Conservation (phyloP, 1,284 basidiomycete species). For the Dichomitus squalens region DNA sequence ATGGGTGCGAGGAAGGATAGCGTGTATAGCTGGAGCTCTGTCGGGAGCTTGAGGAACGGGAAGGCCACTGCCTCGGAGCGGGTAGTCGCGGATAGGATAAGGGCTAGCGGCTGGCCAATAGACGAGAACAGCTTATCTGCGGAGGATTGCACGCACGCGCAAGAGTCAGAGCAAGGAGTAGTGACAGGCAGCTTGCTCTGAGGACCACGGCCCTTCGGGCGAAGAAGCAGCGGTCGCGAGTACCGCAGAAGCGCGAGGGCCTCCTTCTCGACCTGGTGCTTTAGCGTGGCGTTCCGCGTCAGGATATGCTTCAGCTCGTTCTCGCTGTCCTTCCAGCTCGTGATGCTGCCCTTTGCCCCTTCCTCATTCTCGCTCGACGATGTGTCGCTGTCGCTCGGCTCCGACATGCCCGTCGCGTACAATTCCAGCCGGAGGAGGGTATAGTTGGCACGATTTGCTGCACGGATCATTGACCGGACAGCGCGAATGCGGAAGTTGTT, state of each 20-base stretch:
- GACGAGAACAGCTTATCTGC: conserved; percentile 17
- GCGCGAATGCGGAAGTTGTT: conserved; percentile 53
- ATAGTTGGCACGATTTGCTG: conserved; percentile 52
- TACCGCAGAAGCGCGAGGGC: conserved; percentile 55
- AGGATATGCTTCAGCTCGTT: conserved; percentile 43
- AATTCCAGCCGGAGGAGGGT: conserved; percentile 51
- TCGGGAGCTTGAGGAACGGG: conserved; percentile 51
- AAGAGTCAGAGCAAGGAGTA: conserved; percentile 17
- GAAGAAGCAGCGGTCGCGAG: conserved; percentile 52
- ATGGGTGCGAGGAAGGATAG: conserved; percentile 60
- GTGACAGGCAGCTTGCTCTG: neutral
- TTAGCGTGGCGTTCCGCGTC: conserved; percentile 51
- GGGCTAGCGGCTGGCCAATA: conserved; percentile 16
- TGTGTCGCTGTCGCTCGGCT: conserved; percentile 26
- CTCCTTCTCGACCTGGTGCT: conserved; percentile 47
- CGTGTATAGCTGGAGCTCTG: conserved; percentile 60
- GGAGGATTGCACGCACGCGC: conserved; percentile 12
- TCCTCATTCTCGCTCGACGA: conserved; percentile 31
- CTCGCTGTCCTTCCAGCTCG: conserved; percentile 41
- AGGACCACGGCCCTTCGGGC: conserved; percentile 10
- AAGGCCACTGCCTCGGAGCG: conserved; percentile 22
- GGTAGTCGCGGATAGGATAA: neutral
- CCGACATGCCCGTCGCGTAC: conserved; percentile 47
- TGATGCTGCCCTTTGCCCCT: conserved; percentile 5
- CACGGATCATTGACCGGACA: conserved; percentile 47